Base-by-base conservation (phyloP, 495 filamentous ascomycete species). In the Articulospora tetracladia region DNA sequence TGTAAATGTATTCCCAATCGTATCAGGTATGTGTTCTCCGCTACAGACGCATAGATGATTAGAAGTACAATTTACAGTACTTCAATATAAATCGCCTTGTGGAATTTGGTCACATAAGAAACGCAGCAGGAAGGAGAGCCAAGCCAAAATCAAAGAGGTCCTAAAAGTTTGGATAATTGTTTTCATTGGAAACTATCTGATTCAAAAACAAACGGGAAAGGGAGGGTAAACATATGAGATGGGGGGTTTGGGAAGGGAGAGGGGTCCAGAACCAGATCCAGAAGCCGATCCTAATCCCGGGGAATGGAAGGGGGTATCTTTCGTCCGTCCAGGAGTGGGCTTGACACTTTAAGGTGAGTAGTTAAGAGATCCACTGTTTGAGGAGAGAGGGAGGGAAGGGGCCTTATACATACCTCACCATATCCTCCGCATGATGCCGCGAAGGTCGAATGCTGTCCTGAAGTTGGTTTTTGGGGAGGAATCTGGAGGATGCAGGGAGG, bases 331-430 rank as follows among this genome's bases (percentile, higher is more conserved):
- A 6, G 25, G 27, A 53, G 12, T 32, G 10, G 17, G 15, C 19
- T 46, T 34, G 26, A 55, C 59, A 57, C 61, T 64, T 64, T 59
- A 20, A 52, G 23, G 25, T 64, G 52, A 64, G 61, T 64, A 64
- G 61, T 64, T 30, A 64, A 57, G 59, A 15, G 36, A 8, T 20
- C 11, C 34, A 17, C 11, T 8, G 46, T 20, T 17, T 0, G 19
- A 15, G 30, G 50, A 30, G 25, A 44, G 27, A 39, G 27, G 39
- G 22, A 26, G 17, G 51, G 32, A 26, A 48, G 20, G 13, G 25
- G 25, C 27, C 4, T 25, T 47, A 57, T 32, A 44, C 39, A 53
- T 50, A 54, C 51, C 39, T 61, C 39, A 28, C 20, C 15, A 17
- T 23, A 28, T 28, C 25, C 1, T 51, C 26, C 32, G 19, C 11